Conservation (phyloP, 371 early-diverging fungal genomes). For the Fennellomyces sp. region DNA sequence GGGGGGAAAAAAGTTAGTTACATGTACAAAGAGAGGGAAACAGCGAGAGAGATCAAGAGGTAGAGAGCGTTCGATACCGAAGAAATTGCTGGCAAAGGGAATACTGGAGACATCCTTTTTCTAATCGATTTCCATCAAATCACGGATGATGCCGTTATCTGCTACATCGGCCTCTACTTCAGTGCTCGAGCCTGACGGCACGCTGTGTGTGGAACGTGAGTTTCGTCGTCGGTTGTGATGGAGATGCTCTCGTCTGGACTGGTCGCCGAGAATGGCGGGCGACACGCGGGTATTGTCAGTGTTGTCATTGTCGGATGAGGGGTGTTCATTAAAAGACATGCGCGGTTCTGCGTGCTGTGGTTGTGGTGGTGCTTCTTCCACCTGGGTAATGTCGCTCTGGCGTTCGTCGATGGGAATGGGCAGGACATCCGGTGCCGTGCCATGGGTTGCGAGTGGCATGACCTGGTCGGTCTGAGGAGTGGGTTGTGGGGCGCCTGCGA, state of each 20-base stretch:
- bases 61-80: neutral
- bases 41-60: neutral
- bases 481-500: conserved; percentile 17
- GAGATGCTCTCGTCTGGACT: conserved; percentile 3
- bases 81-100: neutral
- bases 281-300: neutral
- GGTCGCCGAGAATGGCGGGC: neutral
- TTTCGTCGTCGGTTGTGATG: conserved; percentile 19
- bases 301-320: conserved; percentile 2
- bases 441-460: conserved; percentile 18
- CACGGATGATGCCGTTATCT: conserved; percentile 13
- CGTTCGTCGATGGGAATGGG: conserved; percentile 21
- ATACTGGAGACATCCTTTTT: neutral
- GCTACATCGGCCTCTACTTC: conserved; percentile 26
- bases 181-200: conserved; percentile 28
- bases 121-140: conserved; percentile 26
- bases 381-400: conserved; percentile 7
- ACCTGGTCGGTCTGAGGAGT: conserved; percentile 20
- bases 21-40: conserved; percentile 4
- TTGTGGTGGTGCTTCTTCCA: neutral
- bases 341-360: neutral
- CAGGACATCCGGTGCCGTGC: conserved; percentile 16
- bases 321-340: neutral
- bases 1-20: neutral
- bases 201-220: conserved; percentile 23